Evolutionary conservation across 208 protist species (phyloP).

Genomic region (Trypanosoma theileri): DNA sequence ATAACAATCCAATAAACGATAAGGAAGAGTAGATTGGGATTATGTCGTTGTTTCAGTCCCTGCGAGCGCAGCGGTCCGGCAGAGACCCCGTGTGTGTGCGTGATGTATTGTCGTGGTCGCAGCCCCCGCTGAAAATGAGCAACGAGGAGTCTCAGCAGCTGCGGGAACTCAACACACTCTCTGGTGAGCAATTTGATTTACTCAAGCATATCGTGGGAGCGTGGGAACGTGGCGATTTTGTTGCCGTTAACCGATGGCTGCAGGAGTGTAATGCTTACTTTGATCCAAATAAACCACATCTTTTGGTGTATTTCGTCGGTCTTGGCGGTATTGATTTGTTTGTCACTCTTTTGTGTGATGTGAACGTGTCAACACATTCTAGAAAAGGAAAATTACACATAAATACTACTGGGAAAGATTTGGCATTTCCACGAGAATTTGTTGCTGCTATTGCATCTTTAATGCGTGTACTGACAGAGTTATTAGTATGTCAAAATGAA

Average conservation of each 20-base stretch:
- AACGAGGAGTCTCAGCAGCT: slow-evolving; percentile 2
- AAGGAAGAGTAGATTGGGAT: too few species aligned
- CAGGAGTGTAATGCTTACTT: slow-evolving; percentile 45
- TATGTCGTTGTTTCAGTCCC: slow-evolving; percentile 18
- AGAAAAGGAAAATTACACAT: slow-evolving; percentile 1
- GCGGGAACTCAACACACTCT: slow-evolving; percentile 14
- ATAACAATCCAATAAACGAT: too few species aligned
- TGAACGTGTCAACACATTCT: slow-evolving; percentile 28
- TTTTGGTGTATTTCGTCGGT: slow-evolving; percentile 55
- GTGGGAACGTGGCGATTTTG: slow-evolving; percentile 25
- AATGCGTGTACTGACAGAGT: slow-evolving; percentile 56
- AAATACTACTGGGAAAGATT: slow-evolving; percentile 12
- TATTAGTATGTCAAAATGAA: slow-evolving; percentile 65
- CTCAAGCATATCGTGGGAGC: slow-evolving; percentile 16
- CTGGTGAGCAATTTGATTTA: slow-evolving; percentile 15
- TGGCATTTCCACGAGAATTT: slow-evolving; percentile 28
- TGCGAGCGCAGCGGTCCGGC: slow-evolving; percentile 21
- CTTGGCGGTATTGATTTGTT: slow-evolving; percentile 72
- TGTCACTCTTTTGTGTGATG: slow-evolving; percentile 60
- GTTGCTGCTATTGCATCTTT: slow-evolving; percentile 35
- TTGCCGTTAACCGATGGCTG: slow-evolving; percentile 21
- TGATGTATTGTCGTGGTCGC: slow-evolving; percentile 16
- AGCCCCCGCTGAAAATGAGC: neutral
- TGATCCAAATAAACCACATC: slow-evolving; percentile 42
- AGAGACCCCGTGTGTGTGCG: slow-evolving; percentile 1